Evolutionary conservation across 1,139 yeast species (phyloP), one percentile per base, ranked within the genome.

Genomic region (Geotrichum bryndzae): DNA sequence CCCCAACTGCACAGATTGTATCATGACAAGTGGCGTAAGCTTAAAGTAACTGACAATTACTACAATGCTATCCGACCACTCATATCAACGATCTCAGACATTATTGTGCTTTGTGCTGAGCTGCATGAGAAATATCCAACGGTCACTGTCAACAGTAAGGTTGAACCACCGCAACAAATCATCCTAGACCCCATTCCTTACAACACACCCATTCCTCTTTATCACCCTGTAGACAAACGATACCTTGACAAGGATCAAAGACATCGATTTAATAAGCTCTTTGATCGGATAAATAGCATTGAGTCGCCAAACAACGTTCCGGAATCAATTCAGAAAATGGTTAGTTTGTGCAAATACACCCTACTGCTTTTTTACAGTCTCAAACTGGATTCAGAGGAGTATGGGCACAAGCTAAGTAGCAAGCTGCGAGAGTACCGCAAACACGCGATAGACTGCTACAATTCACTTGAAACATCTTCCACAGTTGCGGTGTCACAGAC

Each of bases 351-450:
- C 48, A 65, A 64, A 46, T 51, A 55, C 51, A 64, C 68, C 11
- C 23, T 63, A 23, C 55, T 60, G 22, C 60, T 68, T 23, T 68
- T 65, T 57, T 62, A 52, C 22, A 50, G 54, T 52, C 56, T 67
- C 27, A 53, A 64, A 18, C 60, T 67, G n/a, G 68, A 68, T 51
- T 45, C 61, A n/a, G 54, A 58, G 18, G 66, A 67, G 51, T 63
- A 57, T 51, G 58, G 62, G 11, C 35, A n/a, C 18, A 41, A 51
- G 25, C 55, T 65, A 15, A 60, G 64, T 10, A 54, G 65, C 13
- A 62, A 61, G 23, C 56, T 65, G 15, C 51, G 41, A 22, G 33
- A 62, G 8, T 48, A 63, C 18, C 63, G 62, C 11, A 27, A 57
- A 5, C 63, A 64, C 15, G 67, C 65, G 0, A 35, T 67, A 29